Evolutionary conservation across 73 alveolate species (phyloP).

Genomic region (Paramecium octaurelia): DNA sequence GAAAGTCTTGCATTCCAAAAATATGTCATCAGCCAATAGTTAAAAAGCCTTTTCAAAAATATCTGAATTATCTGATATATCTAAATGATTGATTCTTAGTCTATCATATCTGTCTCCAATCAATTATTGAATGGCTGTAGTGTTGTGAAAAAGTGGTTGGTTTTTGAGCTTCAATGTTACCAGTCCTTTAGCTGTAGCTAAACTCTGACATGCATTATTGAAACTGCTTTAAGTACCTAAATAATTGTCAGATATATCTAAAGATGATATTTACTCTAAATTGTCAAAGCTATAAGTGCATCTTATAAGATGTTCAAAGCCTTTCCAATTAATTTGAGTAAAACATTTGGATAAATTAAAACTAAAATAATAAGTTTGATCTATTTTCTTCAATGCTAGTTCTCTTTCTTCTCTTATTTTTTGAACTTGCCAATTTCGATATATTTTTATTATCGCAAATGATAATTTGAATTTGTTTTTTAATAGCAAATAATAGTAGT

Average conservation of each 20-base stretch:
- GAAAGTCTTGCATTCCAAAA: not conserved
- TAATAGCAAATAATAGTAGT: not conserved
- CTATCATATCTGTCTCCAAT: conserved; percentile 35
- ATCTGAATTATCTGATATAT: conserved; percentile 11
- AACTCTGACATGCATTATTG: not conserved
- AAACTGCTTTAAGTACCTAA: not conserved
- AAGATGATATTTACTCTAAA: not conserved
- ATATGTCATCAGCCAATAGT: not conserved
- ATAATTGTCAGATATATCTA: not conserved
- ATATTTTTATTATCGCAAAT: not conserved
- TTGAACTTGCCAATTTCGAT: not conserved
- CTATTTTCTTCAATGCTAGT: not conserved
- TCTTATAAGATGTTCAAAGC: not conserved
- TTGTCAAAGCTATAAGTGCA: not conserved
- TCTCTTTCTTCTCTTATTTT: not conserved
- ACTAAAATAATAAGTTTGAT: not conserved
- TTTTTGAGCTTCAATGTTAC: not conserved
- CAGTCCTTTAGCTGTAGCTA: conserved; percentile 18
- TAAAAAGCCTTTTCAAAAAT: not conserved
- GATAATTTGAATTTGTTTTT: not conserved
- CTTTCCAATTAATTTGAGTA: not conserved
- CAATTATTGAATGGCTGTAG: not conserved
- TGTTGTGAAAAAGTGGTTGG: not conserved
- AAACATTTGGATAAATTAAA: not conserved
- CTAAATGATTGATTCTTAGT: not conserved